Conservation (phyloP, 2,329 filamentous ascomycete genomes). For the Penicillium verrucosum region DNA sequence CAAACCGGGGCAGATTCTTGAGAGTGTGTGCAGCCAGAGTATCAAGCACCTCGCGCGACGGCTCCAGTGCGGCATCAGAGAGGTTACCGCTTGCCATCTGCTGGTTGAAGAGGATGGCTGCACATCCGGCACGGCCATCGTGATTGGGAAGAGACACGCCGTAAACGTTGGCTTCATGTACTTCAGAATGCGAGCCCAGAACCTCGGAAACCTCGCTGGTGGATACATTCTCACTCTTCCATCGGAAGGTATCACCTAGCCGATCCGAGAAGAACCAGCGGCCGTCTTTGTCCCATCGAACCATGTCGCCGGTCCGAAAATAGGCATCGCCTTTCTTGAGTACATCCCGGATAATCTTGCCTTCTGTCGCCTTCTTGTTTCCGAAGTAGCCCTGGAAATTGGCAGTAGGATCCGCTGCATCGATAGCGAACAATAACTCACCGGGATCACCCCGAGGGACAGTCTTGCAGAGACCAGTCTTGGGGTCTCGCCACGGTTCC, state of each 20-base stretch:
- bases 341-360: slow-evolving; percentile 72
- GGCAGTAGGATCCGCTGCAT: slow-evolving; percentile 58
- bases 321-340: slow-evolving; percentile 73
- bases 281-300: slow-evolving; percentile 68
- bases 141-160: slow-evolving; percentile 75
- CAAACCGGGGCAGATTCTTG: slow-evolving; percentile 65
- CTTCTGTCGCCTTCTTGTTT: slow-evolving; percentile 65
- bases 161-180: slow-evolving; percentile 82
- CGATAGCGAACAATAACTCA: slow-evolving; percentile 71
- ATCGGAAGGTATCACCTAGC: slow-evolving; percentile 54
- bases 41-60: slow-evolving; percentile 47
- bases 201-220: slow-evolving; percentile 78
- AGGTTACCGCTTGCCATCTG: slow-evolving; percentile 28
- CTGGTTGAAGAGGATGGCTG: slow-evolving; percentile 61
- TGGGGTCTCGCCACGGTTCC: slow-evolving; percentile 62
- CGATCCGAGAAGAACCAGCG: slow-evolving; percentile 73
- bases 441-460: slow-evolving; percentile 63
- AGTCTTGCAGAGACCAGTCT: slow-evolving; percentile 65
- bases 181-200: slow-evolving; percentile 62
- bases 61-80: slow-evolving; percentile 24
- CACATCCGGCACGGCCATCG: slow-evolving; percentile 81
- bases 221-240: slow-evolving; percentile 76
- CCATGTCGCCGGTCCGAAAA: slow-evolving; percentile 80
- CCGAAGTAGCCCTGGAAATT: slow-evolving; percentile 81
- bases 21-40: slow-evolving; percentile 60